Evolutionary conservation across 192 early-diverging fungal genomes (phyloP).

Genomic region (Spizellomyces sp.): DNA sequence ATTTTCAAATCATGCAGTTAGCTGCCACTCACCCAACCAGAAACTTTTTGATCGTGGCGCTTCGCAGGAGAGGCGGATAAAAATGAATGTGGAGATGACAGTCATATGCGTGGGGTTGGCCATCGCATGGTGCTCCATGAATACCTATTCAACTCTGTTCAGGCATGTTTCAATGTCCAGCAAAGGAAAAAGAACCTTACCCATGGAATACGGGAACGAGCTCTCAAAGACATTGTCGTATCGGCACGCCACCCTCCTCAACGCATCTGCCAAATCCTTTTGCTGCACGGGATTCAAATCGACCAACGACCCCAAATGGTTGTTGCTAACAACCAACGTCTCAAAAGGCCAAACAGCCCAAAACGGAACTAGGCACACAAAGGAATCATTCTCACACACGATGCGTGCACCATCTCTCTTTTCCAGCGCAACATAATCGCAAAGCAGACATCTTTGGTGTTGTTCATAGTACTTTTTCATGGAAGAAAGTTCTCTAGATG

Average conservation of each 20-base stretch:
- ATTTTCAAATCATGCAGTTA: too few relatives aligned
- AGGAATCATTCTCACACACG: slow-evolving; percentile 79
- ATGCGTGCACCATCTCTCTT: slow-evolving; percentile 58
- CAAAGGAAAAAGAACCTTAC: slow-evolving; percentile 27
- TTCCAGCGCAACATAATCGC: slow-evolving; percentile 77
- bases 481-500: slow-evolving; percentile 67
- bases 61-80: slow-evolving; percentile 92
- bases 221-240: slow-evolving; percentile 94
- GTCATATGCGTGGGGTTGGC: slow-evolving; percentile 47
- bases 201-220: slow-evolving; percentile 97
- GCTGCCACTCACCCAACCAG: slow-evolving; percentile 76
- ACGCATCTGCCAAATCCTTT: slow-evolving; percentile 72
- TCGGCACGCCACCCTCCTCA: slow-evolving; percentile 74
- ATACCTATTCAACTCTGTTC: slow-evolving; percentile 34
- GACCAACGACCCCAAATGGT: slow-evolving; percentile 58
- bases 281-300: slow-evolving; percentile 45
- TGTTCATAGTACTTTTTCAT: slow-evolving; percentile 63
- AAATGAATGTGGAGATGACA: slow-evolving; percentile 92
- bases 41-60: slow-evolving; percentile 91
- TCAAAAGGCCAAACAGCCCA: slow-evolving; percentile 99
- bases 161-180: too few relatives aligned
- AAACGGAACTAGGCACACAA: slow-evolving; percentile 86
- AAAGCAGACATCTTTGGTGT: slow-evolving; percentile 73
- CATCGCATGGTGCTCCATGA: slow-evolving; percentile 80
- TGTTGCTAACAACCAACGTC: slow-evolving; percentile 77